phyloP scores from a whole-genome alignment of 1,284 basidiomycete species.

The Ceratobasidium sp. region DNA sequence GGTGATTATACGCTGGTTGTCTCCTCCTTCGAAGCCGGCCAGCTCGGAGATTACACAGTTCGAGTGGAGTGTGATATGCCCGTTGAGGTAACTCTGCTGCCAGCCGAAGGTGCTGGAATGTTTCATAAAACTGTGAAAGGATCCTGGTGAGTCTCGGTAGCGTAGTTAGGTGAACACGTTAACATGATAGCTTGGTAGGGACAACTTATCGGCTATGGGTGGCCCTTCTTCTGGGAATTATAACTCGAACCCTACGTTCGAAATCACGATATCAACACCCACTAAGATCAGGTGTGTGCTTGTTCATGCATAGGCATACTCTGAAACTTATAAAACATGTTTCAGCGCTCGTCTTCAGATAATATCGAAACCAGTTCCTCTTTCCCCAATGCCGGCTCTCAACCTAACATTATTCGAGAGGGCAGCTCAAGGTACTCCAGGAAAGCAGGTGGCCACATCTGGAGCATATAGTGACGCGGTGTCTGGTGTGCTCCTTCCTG shows the following conservation, averaged over 20 bases:
- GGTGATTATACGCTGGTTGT: constrained; percentile 86
- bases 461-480: constrained; percentile 82
- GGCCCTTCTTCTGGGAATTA: constrained; percentile 75
- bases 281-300: constrained; percentile 72
- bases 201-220: constrained; percentile 69
- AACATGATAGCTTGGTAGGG: constrained; percentile 60
- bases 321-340: not conserved
- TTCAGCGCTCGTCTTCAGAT: constrained; percentile 77
- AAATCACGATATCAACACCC: constrained; percentile 67
- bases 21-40: constrained; percentile 84
- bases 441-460: constrained; percentile 72
- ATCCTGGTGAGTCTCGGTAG: constrained; percentile 69
- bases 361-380: constrained; percentile 49
- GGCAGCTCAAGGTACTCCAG: constrained; percentile 52
- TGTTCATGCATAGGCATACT: not conserved
- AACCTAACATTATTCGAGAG: constrained; percentile 59
- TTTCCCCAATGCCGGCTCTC: constrained; percentile 51
- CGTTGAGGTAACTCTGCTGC: constrained; percentile 57
- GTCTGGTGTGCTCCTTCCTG: constrained; percentile 74
- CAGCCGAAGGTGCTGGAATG: constrained; percentile 92
- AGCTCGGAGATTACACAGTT: constrained; percentile 75
- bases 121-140: constrained; percentile 76
- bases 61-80: constrained; percentile 71
- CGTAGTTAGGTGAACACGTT: not conserved
- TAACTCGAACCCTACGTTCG: constrained; percentile 75